These are phyloP conservation scores for Pichia pseudocactophila DNA, from an alignment of 805 yeast species.

Conservation along the genomic window DNA sequence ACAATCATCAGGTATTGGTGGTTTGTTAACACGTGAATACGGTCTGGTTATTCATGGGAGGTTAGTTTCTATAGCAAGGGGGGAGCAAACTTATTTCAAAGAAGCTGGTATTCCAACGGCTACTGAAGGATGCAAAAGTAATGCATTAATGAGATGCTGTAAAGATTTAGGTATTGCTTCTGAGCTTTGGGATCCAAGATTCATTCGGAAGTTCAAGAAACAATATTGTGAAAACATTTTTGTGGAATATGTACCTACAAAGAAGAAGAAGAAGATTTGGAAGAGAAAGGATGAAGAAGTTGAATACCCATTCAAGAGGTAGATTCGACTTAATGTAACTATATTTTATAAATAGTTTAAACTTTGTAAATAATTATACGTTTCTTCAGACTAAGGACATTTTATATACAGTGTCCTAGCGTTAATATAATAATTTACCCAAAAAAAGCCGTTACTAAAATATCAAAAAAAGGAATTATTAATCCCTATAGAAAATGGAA, in stretches of 20 bases:
- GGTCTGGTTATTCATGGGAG: constrained; percentile 83
- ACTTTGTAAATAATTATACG: not conserved
- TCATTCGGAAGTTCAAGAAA: constrained; percentile 61
- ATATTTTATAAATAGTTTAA: not conserved
- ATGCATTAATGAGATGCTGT: constrained; percentile 96
- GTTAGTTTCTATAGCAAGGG: constrained; percentile 84
- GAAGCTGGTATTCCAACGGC: constrained; percentile 90
- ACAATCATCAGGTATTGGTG: constrained; percentile 29
- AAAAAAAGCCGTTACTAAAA: constrained; percentile 6
- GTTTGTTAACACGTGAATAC: constrained; percentile 74
- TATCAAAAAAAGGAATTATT: constrained; percentile 5
- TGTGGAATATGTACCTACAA: constrained; percentile 75
- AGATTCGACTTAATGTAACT: not conserved
- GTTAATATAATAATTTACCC: constrained; percentile 1
- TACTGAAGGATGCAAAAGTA: constrained; percentile 93
- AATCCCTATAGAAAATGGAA: constrained; percentile 7
- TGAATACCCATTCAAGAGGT: constrained; percentile 73
- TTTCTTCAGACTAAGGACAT: no score
- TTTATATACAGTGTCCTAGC: no score
- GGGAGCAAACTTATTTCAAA: constrained; percentile 88
- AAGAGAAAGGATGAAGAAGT: constrained; percentile 73
- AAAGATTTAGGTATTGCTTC: constrained; percentile 95
- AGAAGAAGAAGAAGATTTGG: constrained; percentile 88
- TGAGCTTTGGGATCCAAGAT: constrained; percentile 94
- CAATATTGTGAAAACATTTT: constrained; percentile 69